Evolutionary conservation across 192 early-diverging fungal genomes (phyloP).

Genomic region (Gryganskiella cystojenkinii): DNA sequence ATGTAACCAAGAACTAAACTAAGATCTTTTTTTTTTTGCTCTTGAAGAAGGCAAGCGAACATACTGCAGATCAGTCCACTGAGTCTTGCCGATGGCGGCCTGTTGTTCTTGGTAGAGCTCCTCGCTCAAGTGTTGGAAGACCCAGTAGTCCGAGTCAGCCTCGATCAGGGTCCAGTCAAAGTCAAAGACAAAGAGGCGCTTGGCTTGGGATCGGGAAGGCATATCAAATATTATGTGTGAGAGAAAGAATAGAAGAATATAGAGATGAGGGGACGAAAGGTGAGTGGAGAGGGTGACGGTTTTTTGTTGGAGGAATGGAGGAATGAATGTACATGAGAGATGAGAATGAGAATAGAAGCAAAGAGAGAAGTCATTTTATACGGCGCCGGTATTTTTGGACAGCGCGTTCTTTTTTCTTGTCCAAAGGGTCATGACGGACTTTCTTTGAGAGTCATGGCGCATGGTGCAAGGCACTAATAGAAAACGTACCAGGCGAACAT

Average conservation of each 20-base stretch:
- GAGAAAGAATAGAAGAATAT: not conserved
- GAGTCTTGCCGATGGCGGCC: constrained; percentile 25
- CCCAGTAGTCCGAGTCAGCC: constrained; percentile 67
- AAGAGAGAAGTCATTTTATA: not conserved
- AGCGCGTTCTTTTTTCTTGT: no score
- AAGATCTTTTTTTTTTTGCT: not conserved
- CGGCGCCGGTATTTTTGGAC: no score
- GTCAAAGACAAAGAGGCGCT: constrained; percentile 70
- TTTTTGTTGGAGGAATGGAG: not conserved
- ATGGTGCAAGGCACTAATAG: no score
- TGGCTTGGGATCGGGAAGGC: constrained; percentile 8
- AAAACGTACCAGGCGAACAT: no score
- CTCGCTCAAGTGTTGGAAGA: constrained; percentile 49
- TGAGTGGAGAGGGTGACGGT: not conserved
- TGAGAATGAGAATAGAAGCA: not conserved
- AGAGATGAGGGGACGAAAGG: not conserved
- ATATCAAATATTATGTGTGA: not conserved
- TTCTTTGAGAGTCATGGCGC: no score
- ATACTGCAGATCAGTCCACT: constrained; percentile 75
- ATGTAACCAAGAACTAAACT: constrained; percentile 1
- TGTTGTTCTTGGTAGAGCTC: constrained; percentile 47
- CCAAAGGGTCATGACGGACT: no score
- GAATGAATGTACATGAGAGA: not conserved
- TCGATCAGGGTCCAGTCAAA: constrained; percentile 79
- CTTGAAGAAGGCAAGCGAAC: not conserved